phyloP scores from a whole-genome alignment of 352 stramenopile genomes.

The Pythium volutum region DNA sequence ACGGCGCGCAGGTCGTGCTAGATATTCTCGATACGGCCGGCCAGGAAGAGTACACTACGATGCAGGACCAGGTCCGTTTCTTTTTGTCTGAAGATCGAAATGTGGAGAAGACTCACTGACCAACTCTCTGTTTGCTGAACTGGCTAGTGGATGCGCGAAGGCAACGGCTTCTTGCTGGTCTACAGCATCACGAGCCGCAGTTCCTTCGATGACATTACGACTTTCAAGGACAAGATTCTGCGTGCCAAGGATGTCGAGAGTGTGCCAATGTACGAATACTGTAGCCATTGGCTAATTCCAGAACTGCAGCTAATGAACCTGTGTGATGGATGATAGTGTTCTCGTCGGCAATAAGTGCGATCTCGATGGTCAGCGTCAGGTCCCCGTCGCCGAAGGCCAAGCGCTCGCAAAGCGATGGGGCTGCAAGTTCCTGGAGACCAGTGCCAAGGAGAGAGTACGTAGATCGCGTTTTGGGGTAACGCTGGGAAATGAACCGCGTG shows the following conservation, averaged over 20 bases:
- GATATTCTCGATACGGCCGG: slow-evolving; percentile 92
- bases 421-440: slow-evolving; percentile 88
- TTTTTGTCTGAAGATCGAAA: not conserved
- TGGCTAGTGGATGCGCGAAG: slow-evolving; percentile 89
- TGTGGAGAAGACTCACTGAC: not conserved
- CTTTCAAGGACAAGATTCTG: slow-evolving; percentile 90
- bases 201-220: slow-evolving; percentile 88
- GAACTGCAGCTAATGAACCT: not conserved
- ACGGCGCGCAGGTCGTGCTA: slow-evolving; percentile 75
- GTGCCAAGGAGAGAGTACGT: slow-evolving; percentile 82
- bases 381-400: slow-evolving; percentile 60
- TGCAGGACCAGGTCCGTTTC: slow-evolving; percentile 80
- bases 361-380: slow-evolving; percentile 70
- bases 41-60: slow-evolving; percentile 91
- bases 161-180: slow-evolving; percentile 88
- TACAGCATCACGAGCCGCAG: slow-evolving; percentile 89
- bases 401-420: slow-evolving; percentile 71
- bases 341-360: slow-evolving; percentile 90
- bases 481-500: not conserved
- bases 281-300: not conserved
- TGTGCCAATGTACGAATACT: slow-evolving; percentile 60
- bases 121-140: not conserved
- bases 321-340: slow-evolving; percentile 36
- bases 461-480: not conserved
- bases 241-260: slow-evolving; percentile 86